Base-by-base conservation (phyloP, 495 filamentous ascomycete species). In the Copromyces sp. region DNA sequence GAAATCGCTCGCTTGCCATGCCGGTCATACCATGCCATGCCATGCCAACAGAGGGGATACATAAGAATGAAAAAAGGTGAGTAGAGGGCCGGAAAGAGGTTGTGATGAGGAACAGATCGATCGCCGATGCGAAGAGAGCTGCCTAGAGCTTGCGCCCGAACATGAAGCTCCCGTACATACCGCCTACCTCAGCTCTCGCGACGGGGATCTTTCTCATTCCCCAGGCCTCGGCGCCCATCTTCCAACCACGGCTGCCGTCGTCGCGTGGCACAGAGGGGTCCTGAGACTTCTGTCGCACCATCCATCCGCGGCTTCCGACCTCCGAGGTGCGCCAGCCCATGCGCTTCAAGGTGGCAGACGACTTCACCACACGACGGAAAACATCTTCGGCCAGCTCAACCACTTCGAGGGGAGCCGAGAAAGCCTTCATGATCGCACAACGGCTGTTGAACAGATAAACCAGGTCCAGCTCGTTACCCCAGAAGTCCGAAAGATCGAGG, bases 171-270 rank as follows among this genome's bases (percentile, higher is more conserved):
- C 92, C 93, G 79, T 96, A 96, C 82, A 97, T 89, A 32, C 93
- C 93, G 14, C 91, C 92, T 3, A 95, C 92, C 75, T 94, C 92
- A 8, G 90, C 89, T 44, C 85, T 81, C 14, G 91, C 92, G 70
- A 95, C 90, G 12, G 93, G 93, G 39, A 94, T 86, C 85, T 97
- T 97, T 59, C 91, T 87, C 89, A 93, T 94, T 17, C 93, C 93
- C 93, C 93, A 95, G 83, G 88, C 91, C 72, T 87, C 87, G n/a
- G 92, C 93, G 14, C 93, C 93, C 92, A 94, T 92, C 84, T 97
- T 97, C 93, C 93, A 97, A 70, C 78, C 77, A 38, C 91, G 85
- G 40, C 86, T 81, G 7, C 90, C 91, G 24, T 83, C 81, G 40
- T 84, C 84, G 11, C 80, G 45, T 68, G 61, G 59, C 14, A 65